Evolutionary conservation across 495 filamentous ascomycete species (phyloP).

Genomic region (Lasiosphaeriaceae sp.): DNA sequence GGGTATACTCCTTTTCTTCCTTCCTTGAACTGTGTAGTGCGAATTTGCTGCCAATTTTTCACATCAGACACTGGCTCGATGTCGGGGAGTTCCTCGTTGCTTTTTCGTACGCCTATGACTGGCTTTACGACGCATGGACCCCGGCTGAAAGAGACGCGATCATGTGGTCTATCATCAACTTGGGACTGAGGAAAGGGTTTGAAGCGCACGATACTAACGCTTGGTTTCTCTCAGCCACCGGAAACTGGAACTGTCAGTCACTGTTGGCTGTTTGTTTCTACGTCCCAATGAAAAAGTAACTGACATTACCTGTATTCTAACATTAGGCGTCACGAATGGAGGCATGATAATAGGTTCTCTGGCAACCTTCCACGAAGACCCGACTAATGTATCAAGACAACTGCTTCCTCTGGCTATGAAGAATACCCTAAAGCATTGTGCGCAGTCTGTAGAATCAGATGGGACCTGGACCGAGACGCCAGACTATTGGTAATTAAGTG

Average conservation of each 20-base stretch:
- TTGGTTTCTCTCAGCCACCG: background rate
- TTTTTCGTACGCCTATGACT: slow-evolving; percentile 3
- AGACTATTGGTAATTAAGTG: slow-evolving; percentile 8
- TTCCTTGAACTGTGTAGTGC: no score
- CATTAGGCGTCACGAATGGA: background rate
- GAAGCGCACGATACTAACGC: background rate
- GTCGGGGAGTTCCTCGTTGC: slow-evolving; percentile 7
- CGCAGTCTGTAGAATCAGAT: background rate
- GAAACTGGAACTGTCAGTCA: background rate
- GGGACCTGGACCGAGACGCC: background rate
- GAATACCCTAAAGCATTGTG: background rate
- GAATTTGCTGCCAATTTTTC: background rate
- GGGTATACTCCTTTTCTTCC: background rate
- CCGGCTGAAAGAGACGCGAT: background rate
- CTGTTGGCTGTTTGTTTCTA: no score
- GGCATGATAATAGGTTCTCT: background rate
- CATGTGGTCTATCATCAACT: background rate
- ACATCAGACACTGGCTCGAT: slow-evolving; percentile 5
- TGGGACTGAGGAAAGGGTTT: background rate
- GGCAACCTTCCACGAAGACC: background rate
- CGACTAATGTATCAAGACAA: background rate
- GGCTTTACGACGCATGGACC: slow-evolving; percentile 5
- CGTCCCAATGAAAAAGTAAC: no score
- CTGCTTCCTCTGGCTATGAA: background rate
- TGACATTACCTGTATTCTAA: no score